Conservation (phyloP, 2,329 filamentous ascomycete species). For the Hymenoscyphus repandus region DNA sequence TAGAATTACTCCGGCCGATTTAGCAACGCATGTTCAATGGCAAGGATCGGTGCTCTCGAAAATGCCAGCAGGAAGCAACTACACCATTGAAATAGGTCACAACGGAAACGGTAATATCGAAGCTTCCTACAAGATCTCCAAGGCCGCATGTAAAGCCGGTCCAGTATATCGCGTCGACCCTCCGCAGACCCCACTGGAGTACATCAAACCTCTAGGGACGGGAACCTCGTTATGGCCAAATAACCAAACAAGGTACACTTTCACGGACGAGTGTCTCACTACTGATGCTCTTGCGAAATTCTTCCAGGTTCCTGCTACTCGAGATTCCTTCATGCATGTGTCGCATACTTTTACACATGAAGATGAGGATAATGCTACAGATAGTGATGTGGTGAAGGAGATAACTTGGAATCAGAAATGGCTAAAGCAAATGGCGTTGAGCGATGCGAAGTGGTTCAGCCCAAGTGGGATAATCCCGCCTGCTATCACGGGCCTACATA, state of each 20-base stretch:
- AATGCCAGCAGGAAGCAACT: constrained; percentile 43
- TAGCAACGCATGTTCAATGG: constrained; percentile 40
- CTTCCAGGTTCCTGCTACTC: constrained; percentile 42
- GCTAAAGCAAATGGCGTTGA: constrained; percentile 47
- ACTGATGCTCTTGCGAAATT: constrained; percentile 44
- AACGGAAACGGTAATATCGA: constrained; percentile 48
- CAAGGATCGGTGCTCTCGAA: constrained; percentile 36
- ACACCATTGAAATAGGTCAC: constrained; percentile 47
- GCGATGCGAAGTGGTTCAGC: constrained; percentile 42
- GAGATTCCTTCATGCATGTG: constrained; percentile 49
- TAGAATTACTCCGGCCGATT: constrained; percentile 41
- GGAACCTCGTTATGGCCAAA: constrained; percentile 43
- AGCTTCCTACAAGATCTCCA: constrained; percentile 3
- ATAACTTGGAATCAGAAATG: constrained; percentile 55
- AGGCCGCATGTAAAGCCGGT: constrained; percentile 7
- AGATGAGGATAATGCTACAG: constrained; percentile 53
- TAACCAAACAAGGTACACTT: constrained; percentile 14
- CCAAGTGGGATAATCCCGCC: constrained; percentile 52
- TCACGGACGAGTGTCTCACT: constrained; percentile 36
- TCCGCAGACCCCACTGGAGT: constrained; percentile 38
- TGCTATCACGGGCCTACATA: constrained; percentile 57
- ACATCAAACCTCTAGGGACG: constrained; percentile 41
- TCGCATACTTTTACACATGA: constrained; percentile 58
- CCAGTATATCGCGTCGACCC: constrained; percentile 39
- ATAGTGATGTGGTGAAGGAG: constrained; percentile 49